A percentile compares a stretch with the other conserved stretches of the same genome.
phyloP scores from a whole-genome alignment of 331 rosid genomes.

The Quercus phellos region DNA sequence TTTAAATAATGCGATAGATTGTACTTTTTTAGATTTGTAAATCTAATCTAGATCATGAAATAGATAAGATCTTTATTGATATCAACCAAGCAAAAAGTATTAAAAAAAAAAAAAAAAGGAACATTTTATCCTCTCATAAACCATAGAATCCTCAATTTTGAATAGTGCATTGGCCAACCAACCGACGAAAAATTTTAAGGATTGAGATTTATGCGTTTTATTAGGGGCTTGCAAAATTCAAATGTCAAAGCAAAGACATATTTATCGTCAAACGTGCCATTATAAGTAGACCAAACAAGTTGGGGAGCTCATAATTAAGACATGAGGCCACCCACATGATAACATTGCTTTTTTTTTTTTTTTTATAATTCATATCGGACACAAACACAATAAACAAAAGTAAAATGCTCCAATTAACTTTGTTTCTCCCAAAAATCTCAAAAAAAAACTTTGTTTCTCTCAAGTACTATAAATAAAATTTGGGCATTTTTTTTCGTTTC shows the following conservation, averaged over 20 bases:
- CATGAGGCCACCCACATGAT: slow-evolving; percentile 32
- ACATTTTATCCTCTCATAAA: too few species aligned
- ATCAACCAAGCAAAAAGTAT: too few species aligned
- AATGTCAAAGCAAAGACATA: slow-evolving; percentile 3
- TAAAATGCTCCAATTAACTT: slow-evolving; percentile 9
- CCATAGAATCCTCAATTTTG: too few species aligned
- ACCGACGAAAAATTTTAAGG: too few species aligned
- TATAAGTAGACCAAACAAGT: slow-evolving; percentile 16
- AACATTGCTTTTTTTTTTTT: not conserved
- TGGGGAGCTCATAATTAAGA: slow-evolving; percentile 14
- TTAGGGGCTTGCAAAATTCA: not conserved
- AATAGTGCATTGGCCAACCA: too few species aligned
- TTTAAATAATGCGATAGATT: too few species aligned
- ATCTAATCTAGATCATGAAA: too few species aligned
- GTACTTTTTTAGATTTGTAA: too few species aligned
- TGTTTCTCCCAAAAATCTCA: not conserved
- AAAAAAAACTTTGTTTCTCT: not conserved
- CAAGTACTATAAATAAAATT: not conserved
- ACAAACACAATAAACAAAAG: not conserved
- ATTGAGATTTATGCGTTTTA: too few species aligned
- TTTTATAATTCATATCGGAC: not conserved
- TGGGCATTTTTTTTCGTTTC: slow-evolving; percentile 11
- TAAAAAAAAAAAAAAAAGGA: too few species aligned
- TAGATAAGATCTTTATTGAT: too few species aligned
- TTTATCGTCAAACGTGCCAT: slow-evolving; percentile 24